Evolutionary conservation across 2,329 filamentous ascomycete genomes (phyloP), one percentile per base, ranked within the genome.

Genomic region (Alternaria sp.): DNA sequence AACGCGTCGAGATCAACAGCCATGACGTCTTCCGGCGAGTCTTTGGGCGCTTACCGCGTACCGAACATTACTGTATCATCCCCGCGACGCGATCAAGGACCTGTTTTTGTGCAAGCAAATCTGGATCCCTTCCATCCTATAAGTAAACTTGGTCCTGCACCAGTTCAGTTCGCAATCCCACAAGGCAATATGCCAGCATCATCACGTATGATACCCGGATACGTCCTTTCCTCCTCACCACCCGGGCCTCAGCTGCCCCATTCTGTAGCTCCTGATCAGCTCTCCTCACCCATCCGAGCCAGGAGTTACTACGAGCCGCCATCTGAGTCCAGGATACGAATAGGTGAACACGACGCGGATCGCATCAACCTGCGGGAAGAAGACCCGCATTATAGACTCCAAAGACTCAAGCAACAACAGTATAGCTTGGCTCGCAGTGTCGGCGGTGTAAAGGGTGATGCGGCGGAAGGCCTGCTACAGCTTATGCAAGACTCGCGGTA

Each of bases 381-480:
- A 55, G 55, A 66, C 53, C 61, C 68, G 54, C 59, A 73, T 32
- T 64, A 71, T 46, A 55, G 70, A 39, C 39, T 74, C 18, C 63
- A 73, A 51, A 62, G 69, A 48, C 65, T 71, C 66, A 72, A 67
- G 55, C 66, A 70, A 49, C 67, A 75, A 48, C 68, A 67, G 32
- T 73, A 69, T 36, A 65, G 46, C 34, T 30, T 71, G 28, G 75
- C 71, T 24, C 70, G 73, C 11, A 78, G 84, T 51, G 80, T 80
- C 51, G 84, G 80, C 70, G 81, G 80, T 18, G 77, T 83, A 38
- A 81, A 81, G 58, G 84, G 81, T 4, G 79, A 81, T 44, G 85
- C 85, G 8, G 85, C 82, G 12, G 84, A 82, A 68, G 86, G 84
- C 7, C 69, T 89, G 65, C 67, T 87, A 62, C 83, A 82, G 61